Evolutionary conservation across 2,329 filamentous ascomycete species (phyloP).

Genomic region (Xylariaceae sp.): DNA sequence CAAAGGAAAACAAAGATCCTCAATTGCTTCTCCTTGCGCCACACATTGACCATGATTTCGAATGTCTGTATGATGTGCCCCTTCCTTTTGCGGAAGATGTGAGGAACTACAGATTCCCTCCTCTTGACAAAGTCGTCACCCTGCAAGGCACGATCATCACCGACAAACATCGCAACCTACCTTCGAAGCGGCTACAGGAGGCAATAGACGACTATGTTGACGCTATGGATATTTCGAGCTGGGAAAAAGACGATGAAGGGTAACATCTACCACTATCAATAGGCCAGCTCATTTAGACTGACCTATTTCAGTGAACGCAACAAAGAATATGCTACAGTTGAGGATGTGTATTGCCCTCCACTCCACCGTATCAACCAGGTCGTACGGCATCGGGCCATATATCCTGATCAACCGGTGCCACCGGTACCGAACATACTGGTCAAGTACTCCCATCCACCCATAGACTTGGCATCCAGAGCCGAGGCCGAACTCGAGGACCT

Average conservation of each 20-base stretch:
- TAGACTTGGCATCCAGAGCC: conserved; percentile 58
- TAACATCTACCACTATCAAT: conserved; percentile 31
- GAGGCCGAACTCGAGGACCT: conserved; percentile 57
- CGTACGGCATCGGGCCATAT: conserved; percentile 74
- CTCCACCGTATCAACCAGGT: conserved; percentile 89
- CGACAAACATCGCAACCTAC: conserved; percentile 79
- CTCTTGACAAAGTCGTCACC: conserved; percentile 81
- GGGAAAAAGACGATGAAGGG: conserved; percentile 72
- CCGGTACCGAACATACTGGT: conserved; percentile 61
- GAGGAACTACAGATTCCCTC: conserved; percentile 84
- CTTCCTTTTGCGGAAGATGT: conserved; percentile 92
- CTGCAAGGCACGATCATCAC: conserved; percentile 76
- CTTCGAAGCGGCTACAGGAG: conserved; percentile 65
- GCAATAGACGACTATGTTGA: conserved; percentile 93
- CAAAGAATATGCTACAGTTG: conserved; percentile 68
- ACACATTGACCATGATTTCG: conserved; percentile 70
- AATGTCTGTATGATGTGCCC: conserved; percentile 85
- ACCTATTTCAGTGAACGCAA: conserved; percentile 23
- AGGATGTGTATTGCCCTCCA: conserved; percentile 78
- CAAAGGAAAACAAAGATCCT: conserved; percentile 78
- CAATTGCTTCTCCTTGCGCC: conserved; percentile 75
- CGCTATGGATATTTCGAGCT: conserved; percentile 77
- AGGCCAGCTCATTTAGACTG: conserved; percentile 28
- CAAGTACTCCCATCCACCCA: conserved; percentile 69
- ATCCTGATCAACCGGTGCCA: conserved; percentile 61